Conservation (phyloP, 2,329 filamentous ascomycete species). For the Phoma sp. region DNA sequence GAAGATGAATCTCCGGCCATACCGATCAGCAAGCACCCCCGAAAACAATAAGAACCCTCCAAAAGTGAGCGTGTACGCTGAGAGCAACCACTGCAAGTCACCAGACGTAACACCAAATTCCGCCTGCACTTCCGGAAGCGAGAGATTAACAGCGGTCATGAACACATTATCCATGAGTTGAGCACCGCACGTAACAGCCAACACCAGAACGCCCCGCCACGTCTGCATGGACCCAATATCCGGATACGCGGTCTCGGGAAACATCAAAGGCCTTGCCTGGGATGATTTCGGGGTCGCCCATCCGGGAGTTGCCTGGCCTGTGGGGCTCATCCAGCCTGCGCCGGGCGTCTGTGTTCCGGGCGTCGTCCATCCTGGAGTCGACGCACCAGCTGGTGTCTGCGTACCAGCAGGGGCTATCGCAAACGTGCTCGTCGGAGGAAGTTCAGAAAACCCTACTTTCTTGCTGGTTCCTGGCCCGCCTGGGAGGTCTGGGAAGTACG, state of each 20-base stretch:
- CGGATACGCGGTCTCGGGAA: constrained; percentile 11
- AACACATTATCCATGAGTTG: constrained; percentile 15
- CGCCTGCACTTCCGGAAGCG: constrained; percentile 12
- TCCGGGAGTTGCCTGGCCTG: constrained; percentile 11
- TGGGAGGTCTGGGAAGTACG: constrained; percentile 11
- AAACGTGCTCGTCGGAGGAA: constrained; percentile 2
- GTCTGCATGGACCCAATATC: constrained; percentile 15
- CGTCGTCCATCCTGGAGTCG: constrained; percentile 15
- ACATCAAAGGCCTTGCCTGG: constrained; percentile 13
- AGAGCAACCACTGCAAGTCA: constrained; percentile 12
- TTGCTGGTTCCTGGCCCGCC: constrained; percentile 1
- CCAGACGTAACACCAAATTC: constrained; percentile 12
- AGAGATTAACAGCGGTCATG: constrained; percentile 15
- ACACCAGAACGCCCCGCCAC: constrained; percentile 7
- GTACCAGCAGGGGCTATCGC: constrained; percentile 8
- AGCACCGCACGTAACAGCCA: constrained; percentile 9
- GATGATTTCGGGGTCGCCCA: constrained; percentile 16
- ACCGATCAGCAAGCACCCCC: constrained; percentile 8
- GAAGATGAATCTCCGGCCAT: constrained; percentile 8
- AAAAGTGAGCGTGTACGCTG: constrained; percentile 13
- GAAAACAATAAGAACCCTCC: constrained; percentile 13
- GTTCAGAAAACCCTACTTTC: constrained; percentile 5
- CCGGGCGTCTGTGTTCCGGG: constrained; percentile 11
- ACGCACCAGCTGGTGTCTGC: constrained; percentile 12
- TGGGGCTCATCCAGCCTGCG: constrained; percentile 11